Percentiles rank a stretch among this genome's conserved stretches.
Conservation (phyloP, 2,329 filamentous ascomycete species). For the Coniochaeta ligniaria region DNA sequence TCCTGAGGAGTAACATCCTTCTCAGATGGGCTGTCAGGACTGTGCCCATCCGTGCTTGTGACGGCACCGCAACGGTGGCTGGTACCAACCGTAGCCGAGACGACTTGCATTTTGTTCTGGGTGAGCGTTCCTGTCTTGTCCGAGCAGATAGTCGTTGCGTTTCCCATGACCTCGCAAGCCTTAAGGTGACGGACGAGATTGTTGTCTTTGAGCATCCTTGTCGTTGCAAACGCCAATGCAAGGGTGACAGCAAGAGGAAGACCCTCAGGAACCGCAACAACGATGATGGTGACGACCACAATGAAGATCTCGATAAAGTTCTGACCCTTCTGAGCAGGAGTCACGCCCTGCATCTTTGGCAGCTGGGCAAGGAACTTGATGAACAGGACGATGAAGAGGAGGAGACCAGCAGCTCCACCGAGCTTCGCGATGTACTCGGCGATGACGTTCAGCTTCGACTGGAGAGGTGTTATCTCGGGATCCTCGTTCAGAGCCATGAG, state of each 20-base stretch:
- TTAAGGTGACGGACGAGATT: conserved; percentile 71
- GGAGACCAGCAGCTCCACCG: conserved; percentile 67
- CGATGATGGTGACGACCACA: conserved; percentile 71
- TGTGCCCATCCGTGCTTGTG: conserved; percentile 10
- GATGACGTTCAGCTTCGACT: conserved; percentile 68
- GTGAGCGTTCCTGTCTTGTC: conserved; percentile 63
- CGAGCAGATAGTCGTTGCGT: conserved; percentile 64
- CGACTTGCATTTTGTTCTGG: conserved; percentile 63
- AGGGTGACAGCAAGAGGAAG: conserved; percentile 72
- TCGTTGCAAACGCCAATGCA: conserved; percentile 69
- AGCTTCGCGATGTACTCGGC: conserved; percentile 73
- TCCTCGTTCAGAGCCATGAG: conserved; percentile 68
- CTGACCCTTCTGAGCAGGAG: conserved; percentile 69
- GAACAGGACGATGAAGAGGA: conserved; percentile 78
- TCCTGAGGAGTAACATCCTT: conserved; percentile 34
- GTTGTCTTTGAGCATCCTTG: conserved; percentile 69
- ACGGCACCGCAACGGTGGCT: conserved; percentile 45
- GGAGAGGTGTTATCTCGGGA: conserved; percentile 68
- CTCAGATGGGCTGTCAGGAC: conserved; percentile 22
- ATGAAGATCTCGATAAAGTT: conserved; percentile 71
- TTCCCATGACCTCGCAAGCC: conserved; percentile 76
- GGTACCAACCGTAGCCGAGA: conserved; percentile 52
- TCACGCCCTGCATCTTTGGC: conserved; percentile 37
- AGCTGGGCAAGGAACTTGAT: conserved; percentile 77
- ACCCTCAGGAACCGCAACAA: conserved; percentile 73